These are phyloP conservation scores for Eucalyptus polybractea DNA, from an alignment of 345 rosid species.

Conservation along the genomic window DNA sequence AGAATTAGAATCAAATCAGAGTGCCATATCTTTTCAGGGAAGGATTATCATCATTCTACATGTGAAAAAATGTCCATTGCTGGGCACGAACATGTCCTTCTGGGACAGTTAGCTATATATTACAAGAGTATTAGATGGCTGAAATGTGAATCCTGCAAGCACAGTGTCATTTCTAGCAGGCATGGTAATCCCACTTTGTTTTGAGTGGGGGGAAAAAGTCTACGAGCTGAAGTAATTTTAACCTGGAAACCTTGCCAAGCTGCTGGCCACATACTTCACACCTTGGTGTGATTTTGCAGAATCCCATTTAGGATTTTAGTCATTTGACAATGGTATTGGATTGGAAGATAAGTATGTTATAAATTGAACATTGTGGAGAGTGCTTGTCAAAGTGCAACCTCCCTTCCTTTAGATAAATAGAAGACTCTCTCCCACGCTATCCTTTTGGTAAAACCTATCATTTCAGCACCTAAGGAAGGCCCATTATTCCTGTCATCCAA, in stretches of 20 bases:
- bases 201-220: neutral
- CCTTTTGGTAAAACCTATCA: neutral
- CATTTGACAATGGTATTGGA: neutral
- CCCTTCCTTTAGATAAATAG: neutral
- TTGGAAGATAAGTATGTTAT: neutral
- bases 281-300: neutral
- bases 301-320: neutral
- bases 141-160: neutral
- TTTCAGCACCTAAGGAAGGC: neutral
- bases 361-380: neutral
- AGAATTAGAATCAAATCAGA: neutral
- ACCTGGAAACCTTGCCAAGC: neutral
- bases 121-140: neutral
- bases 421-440: neutral
- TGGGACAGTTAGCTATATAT: neutral
- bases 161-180: neutral
- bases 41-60: neutral
- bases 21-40: neutral
- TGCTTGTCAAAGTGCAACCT: neutral
- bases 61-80: neutral
- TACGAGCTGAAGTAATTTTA: neutral
- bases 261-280: neutral
- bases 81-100: neutral
- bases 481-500: neutral
- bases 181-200: neutral